Evolutionary conservation across 2,329 filamentous ascomycete genomes (phyloP), one percentile per base, ranked within the genome.

Genomic region (Fusarium graminum): DNA sequence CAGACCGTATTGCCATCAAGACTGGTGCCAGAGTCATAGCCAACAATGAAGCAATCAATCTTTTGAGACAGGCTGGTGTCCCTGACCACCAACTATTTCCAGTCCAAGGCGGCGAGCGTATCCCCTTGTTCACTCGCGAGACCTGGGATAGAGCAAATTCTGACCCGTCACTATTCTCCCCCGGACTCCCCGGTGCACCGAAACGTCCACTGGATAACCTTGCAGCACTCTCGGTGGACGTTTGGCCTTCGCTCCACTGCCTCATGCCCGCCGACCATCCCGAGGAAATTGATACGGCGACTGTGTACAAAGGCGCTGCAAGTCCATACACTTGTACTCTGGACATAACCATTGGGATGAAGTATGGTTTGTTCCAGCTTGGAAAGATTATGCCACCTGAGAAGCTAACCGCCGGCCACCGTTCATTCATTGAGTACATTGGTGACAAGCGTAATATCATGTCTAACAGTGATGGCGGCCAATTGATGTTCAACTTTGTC

Each of bases 1-100:
- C 53, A 0, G 53, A 56, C n/a, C 53, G 53, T 6, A 56, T 54
- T 3, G 53, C 53, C 1, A 56, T 56, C 22, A 54, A 19, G 7
- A 56, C 53, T 2, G 53, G 53, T 6, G 39, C 53, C 3, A 54
- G 30, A 16, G 39, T 54, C 2, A 54, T 56, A n/a, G 49, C 49
- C 3, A 56, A 56, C 4, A 36, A 36, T 1, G 53, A 56, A 30
- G 53, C 53, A 0, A 54, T 56, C 16, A 56, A 54, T 3, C 17
- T 56, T 0, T 12, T 56, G 2, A 29, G 49, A 8, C 4, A 12
- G 2, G 49, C 39, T 1, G 49, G 39, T 6, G 53, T 56, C 0
- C 47, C 49, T 0, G 53, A 54, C 1, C 16, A 10, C 0, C 53
- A 56, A 19, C 49, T 56, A 0, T 12, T 56, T 0, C 49, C 53